These are phyloP conservation scores for Dictyostelium brefeldianum DNA, from an alignment of 78 protist genomes.

Conservation along the genomic window DNA sequence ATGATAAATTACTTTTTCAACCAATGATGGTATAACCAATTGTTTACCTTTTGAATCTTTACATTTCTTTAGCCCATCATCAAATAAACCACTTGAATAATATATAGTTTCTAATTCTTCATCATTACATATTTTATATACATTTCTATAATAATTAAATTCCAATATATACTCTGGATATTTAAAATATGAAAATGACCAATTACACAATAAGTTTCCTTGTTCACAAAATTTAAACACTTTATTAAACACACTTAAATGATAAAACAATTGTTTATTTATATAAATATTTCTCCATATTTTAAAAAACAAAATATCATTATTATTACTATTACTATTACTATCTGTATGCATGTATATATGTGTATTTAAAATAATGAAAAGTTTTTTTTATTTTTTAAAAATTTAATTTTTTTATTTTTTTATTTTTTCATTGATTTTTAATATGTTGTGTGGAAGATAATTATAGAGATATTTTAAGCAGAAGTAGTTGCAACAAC, in stretches of 20 bases:
- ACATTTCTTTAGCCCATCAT: too few relatives aligned
- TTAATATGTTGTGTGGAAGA: neutral
- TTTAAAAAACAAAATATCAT: neutral
- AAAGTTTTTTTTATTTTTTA: too few relatives aligned
- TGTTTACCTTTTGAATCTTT: too few relatives aligned
- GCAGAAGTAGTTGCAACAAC: neutral
- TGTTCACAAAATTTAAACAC: neutral
- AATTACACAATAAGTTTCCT: neutral
- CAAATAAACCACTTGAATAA: too few relatives aligned
- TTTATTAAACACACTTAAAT: neutral
- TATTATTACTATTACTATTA: too few relatives aligned
- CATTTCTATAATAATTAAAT: neutral
- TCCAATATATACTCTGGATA: neutral
- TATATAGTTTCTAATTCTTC: neutral
- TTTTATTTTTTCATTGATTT: too few relatives aligned
- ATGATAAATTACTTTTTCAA: conserved; percentile 6
- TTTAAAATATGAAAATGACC: neutral
- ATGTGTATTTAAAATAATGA: too few relatives aligned
- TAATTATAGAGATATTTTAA: neutral
- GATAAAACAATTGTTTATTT: neutral
- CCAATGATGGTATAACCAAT: neutral
- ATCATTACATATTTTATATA: neutral
- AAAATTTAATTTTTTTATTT: too few relatives aligned
- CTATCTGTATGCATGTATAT: too few relatives aligned
- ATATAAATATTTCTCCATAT: neutral